These are phyloP conservation scores for Aspergillus leporis DNA, from an alignment of 495 filamentous ascomycete species.

Conservation along the genomic window DNA sequence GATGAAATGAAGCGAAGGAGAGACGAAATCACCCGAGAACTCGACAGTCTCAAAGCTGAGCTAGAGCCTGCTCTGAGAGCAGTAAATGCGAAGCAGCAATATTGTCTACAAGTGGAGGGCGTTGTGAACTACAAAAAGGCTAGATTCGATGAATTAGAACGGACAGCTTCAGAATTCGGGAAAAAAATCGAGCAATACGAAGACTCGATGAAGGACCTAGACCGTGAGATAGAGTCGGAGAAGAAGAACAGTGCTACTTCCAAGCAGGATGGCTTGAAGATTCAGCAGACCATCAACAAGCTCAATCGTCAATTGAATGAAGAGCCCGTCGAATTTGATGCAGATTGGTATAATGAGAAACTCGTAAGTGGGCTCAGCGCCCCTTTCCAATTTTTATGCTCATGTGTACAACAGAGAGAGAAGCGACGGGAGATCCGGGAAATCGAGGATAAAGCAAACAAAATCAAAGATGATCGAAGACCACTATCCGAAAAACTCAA, in stretches of 20 bases:
- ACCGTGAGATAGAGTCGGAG: constrained; percentile 59
- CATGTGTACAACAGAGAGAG: constrained; percentile 33
- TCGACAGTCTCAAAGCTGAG: constrained; percentile 57
- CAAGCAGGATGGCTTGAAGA: constrained; percentile 48
- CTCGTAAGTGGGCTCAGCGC: constrained; percentile 33
- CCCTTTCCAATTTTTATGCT: constrained; percentile 15
- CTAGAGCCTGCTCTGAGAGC: constrained; percentile 67
- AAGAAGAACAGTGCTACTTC: constrained; percentile 47
- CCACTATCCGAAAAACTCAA: constrained; percentile 28
- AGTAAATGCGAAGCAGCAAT: constrained; percentile 65
- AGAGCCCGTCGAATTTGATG: constrained; percentile 53
- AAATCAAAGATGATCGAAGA: constrained; percentile 30
- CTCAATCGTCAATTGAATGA: constrained; percentile 51
- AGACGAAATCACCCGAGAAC: constrained; percentile 47
- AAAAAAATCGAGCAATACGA: constrained; percentile 53
- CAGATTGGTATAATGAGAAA: constrained; percentile 52
- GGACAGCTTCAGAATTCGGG: constrained; percentile 48
- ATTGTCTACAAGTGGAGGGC: constrained; percentile 47
- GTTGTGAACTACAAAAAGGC: constrained; percentile 54
- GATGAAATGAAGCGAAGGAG: constrained; percentile 48
- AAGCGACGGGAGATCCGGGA: constrained; percentile 38
- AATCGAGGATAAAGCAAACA: constrained; percentile 25
- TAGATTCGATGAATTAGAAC: constrained; percentile 52
- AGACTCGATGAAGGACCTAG: constrained; percentile 54
- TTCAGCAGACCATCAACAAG: constrained; percentile 42